Evolutionary conservation across 805 yeast species (phyloP), one percentile per base, ranked within the genome.

Genomic region (Sugiyamaella valdiviana): DNA sequence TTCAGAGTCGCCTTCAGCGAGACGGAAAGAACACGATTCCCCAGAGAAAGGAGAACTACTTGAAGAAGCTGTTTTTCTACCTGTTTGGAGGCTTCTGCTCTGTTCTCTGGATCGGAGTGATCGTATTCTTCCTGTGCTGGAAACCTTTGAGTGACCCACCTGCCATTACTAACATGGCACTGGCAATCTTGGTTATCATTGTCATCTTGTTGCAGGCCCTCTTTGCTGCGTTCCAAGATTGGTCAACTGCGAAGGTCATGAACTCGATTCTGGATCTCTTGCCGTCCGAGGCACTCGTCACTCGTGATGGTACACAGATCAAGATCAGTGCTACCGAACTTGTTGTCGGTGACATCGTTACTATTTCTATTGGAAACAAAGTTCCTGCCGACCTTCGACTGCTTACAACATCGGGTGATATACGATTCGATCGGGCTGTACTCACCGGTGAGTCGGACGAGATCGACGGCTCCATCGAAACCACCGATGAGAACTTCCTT

Each of bases 361-460:
- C 59, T 19, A 54, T 75, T 35, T 50, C 56, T 14, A 62, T 67
- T 17, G 76, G 77, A 20, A 62, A 65, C 35, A 73, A 72, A 52
- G 57, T 74, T 3, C 73, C 78, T 12, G 78, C 79, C 15, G 79
- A 75, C 57, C 60, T 73, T 43, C 64, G 78, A 58, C 64, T 75
- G 26, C 53, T 66, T 21, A 64, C 66, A 7, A 46, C 61, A 24
- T 66, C 73, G 21, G 59, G 62, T 19, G 70, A 71, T 38, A 64
- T 75, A 36, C 55, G 70, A 16, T 72, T 74, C 55, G 79, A 75
- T 55, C 64, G 75, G 50, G 65, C 78, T 14, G 65, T 74, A 14
- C 64, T 75, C 35, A 75, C 79, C 10, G 79, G 79, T 55, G 78
- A 74, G 55, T 72, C 79, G 2, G 66, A 67, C 45, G 68, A 77